These are phyloP conservation scores for Pseudopyricularia javanii DNA, from an alignment of 2,329 filamentous ascomycete species.

Conservation along the genomic window DNA sequence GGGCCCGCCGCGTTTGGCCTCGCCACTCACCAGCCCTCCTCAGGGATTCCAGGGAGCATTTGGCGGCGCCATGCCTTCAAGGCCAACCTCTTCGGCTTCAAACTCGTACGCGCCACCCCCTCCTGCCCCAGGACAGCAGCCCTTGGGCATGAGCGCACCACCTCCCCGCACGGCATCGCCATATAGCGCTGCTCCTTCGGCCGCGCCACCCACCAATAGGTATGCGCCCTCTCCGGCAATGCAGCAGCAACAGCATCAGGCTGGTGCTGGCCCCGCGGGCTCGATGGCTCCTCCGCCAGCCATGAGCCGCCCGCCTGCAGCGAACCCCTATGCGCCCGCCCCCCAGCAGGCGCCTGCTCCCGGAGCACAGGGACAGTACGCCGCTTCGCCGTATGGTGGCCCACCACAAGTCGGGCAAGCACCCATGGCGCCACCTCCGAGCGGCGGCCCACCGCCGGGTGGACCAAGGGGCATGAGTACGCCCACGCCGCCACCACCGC, in stretches of 20 bases:
- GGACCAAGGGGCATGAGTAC: slow-evolving; percentile 16
- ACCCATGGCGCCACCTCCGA: slow-evolving; percentile 25
- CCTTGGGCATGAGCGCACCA: slow-evolving; percentile 34
- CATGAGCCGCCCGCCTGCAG: slow-evolving; percentile 30
- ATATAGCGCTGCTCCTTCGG: slow-evolving; percentile 68
- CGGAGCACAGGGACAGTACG: slow-evolving; percentile 36
- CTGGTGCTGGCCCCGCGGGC: slow-evolving; percentile 28
- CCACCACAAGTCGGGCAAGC: slow-evolving; percentile 8
- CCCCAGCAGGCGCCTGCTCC: slow-evolving; percentile 12
- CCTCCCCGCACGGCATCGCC: slow-evolving; percentile 69
- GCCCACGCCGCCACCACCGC: slow-evolving; percentile 35
- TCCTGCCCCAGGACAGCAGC: slow-evolving; percentile 18
- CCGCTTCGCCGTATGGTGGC: slow-evolving; percentile 38
- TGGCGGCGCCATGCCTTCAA: slow-evolving; percentile 25
- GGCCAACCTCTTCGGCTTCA: slow-evolving; percentile 44
- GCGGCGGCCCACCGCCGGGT: slow-evolving; percentile 24
- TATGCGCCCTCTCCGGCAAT: slow-evolving; percentile 59
- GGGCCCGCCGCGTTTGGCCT: slow-evolving; percentile 57
- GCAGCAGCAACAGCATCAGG: slow-evolving; percentile 26
- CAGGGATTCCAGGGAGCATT: slow-evolving; percentile 15
- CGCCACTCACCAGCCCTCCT: slow-evolving; percentile 51
- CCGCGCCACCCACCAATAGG: slow-evolving; percentile 57
- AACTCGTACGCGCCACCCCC: slow-evolving; percentile 54
- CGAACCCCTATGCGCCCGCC: slow-evolving; percentile 33
- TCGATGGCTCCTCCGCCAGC: slow-evolving; percentile 27